Base-by-base conservation (phyloP, 371 early-diverging fungal genomes). In the Zychaea mexicana region DNA sequence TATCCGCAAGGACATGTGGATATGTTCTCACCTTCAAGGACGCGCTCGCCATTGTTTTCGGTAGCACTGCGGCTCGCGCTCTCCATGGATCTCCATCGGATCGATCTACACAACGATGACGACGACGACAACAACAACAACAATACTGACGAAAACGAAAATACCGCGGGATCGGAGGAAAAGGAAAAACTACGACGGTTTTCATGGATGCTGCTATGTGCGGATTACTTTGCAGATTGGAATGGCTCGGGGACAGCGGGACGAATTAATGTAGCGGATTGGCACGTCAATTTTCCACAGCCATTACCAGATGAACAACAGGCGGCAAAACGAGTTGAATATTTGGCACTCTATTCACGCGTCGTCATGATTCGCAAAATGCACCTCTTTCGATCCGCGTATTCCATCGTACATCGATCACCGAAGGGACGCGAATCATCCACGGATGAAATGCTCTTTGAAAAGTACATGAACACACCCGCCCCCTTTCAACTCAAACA, bases 241-340 rank as follows among this genome's bases (percentile, higher is more conserved):
- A 82, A 82, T 58, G 54, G 68, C 15, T 61, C 74, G 5, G 79
- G 74, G 9, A 28, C 55, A 2, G 68, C 72, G 9, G 82, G 82
- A 0, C 22, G 64, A 26, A 75, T 82, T 36, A 67, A 67, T 27
- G 72, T 78, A 12, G 57, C 62, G 3, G 61, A 77, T 10, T 78
- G 79, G 77, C 73, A 82, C 32, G 82, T 78, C 15, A 67, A 82
- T 52, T 78, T 77, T 28, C 79, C 79, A 8, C 75, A 67, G 30
- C 70, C 70, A 1, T 53, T 82, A 22, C 67, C 75, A 2, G 57
- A 42, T 3, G 82, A 82, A 54, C 26, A 33, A 15, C 7, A 12
- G 5, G 19, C 21, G 1, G 12, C 62, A 0, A 36, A 55, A 6
- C 66, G 64, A 36, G 62, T 77, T 17, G 70, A 75, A 26, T 66